phyloP scores from a whole-genome alignment of 352 stramenopile genomes.

The Pythium aphanidermatum region DNA sequence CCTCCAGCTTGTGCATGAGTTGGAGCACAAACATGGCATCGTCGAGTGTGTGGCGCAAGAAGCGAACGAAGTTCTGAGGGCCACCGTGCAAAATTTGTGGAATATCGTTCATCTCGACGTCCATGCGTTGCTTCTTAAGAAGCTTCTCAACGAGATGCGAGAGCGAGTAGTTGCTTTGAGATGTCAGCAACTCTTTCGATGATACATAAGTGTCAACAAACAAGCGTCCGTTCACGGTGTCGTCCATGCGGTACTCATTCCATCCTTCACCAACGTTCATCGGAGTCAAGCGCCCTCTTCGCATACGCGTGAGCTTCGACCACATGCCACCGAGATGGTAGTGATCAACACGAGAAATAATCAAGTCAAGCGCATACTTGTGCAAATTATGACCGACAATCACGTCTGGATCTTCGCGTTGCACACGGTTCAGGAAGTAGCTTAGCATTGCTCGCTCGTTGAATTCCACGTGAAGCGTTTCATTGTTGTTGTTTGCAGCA shows the following conservation, averaged over 20 bases:
- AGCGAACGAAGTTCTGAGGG: slow-evolving; percentile 88
- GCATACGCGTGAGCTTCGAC: slow-evolving; percentile 79
- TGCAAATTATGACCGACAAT: slow-evolving; percentile 98
- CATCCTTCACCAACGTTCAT: slow-evolving; percentile 82
- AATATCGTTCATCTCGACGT: slow-evolving; percentile 96
- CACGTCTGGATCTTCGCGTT: slow-evolving; percentile 97
- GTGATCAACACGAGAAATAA: slow-evolving; percentile 93
- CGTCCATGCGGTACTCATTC: slow-evolving; percentile 86
- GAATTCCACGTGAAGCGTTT: slow-evolving; percentile 63
- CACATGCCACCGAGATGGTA: slow-evolving; percentile 85
- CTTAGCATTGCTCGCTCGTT: slow-evolving; percentile 84
- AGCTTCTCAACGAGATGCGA: slow-evolving; percentile 92
- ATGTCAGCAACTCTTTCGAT: slow-evolving; percentile 95
- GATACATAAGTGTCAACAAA: slow-evolving; percentile 98
- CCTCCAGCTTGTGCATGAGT: slow-evolving; percentile 97
- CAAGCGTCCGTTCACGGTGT: slow-evolving; percentile 91
- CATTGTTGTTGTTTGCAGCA: slow-evolving; percentile 37
- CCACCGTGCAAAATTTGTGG: slow-evolving; percentile 89
- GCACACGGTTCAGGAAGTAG: slow-evolving; percentile 89
- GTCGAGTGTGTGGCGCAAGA: slow-evolving; percentile 93
- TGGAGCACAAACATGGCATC: slow-evolving; percentile 96
- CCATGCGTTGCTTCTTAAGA: slow-evolving; percentile 80
- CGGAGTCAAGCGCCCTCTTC: slow-evolving; percentile 62
- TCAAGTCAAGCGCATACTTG: slow-evolving; percentile 97
- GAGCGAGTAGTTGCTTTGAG: slow-evolving; percentile 98